Conservation (phyloP, 352 stramenopile genomes). For the Globisporangium orthogonon region DNA sequence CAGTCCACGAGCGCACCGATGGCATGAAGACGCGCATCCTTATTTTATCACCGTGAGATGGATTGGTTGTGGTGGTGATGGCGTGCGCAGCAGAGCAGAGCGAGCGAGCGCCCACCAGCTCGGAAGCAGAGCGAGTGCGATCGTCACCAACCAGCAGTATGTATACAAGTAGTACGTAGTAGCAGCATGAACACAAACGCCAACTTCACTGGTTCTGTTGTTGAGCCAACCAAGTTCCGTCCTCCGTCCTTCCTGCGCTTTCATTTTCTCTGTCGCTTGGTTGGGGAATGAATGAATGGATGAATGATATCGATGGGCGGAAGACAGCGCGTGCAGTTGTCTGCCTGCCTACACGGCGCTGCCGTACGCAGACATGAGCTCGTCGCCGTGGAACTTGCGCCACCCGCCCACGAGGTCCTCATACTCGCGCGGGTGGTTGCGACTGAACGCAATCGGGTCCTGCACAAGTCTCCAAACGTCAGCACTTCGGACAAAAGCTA, state of each 20-base stretch:
- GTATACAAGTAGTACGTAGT: no score
- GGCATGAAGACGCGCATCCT: not conserved
- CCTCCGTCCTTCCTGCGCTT: not conserved
- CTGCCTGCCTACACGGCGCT: constrained; percentile 43
- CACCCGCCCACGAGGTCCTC: constrained; percentile 66
- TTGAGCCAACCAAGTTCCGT: not conserved
- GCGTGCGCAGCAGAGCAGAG: not conserved
- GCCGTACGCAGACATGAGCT: constrained; percentile 61
- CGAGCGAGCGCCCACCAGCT: no score
- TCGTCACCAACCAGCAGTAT: no score
- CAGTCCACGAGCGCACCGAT: not conserved
- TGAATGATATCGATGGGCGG: no score
- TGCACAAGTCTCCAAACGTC: constrained; percentile 7
- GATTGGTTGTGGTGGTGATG: not conserved
- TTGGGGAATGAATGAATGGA: no score
- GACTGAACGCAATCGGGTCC: constrained; percentile 77
- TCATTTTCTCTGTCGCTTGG: not conserved
- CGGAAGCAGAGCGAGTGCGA: no score
- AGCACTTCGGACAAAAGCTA: no score
- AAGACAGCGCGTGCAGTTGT: not conserved
- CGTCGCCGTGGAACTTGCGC: constrained; percentile 79
- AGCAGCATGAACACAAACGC: no score
- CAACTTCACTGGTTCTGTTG: no score
- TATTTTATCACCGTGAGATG: not conserved
- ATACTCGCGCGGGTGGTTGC: constrained; percentile 80